Conservation (phyloP, 192 early-diverging fungal species). For the Coemansia sp. region DNA sequence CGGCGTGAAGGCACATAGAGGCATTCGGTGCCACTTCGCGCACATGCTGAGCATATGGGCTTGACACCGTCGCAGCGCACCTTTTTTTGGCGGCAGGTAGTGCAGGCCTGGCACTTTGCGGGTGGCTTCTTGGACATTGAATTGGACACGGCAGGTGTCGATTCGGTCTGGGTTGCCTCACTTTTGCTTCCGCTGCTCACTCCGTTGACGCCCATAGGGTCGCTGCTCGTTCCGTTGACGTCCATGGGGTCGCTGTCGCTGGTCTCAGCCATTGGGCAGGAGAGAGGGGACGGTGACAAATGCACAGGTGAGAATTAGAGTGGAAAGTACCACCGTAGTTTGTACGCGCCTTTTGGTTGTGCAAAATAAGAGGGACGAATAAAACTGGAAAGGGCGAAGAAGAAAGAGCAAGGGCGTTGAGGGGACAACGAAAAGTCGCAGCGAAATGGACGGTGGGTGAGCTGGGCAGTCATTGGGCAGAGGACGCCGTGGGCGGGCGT, state of each 20-base stretch:
- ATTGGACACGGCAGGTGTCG: conserved; percentile 7
- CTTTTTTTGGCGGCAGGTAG: conserved; percentile 55
- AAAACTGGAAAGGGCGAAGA: not conserved
- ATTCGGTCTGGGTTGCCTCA: conserved; percentile 11
- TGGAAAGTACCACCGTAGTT: conserved; percentile 1
- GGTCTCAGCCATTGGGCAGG: conserved; percentile 29
- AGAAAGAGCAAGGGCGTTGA: not conserved
- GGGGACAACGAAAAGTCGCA: not conserved
- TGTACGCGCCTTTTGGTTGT: not conserved
- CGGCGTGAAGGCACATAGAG: conserved; percentile 53
- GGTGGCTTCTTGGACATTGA: conserved; percentile 28
- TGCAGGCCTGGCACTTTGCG: conserved; percentile 55
- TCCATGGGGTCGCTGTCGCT: conserved; percentile 50
- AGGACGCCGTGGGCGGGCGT: not conserved
- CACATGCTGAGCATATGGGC: conserved; percentile 52
- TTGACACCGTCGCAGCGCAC: conserved; percentile 54
- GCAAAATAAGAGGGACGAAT: not conserved
- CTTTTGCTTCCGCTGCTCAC: conserved; percentile 19
- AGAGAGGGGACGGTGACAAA: not conserved
- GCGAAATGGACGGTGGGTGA: not conserved
- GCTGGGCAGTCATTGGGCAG: conserved; percentile 2
- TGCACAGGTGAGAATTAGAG: not conserved
- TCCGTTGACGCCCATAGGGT: conserved; percentile 14
- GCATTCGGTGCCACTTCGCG: conserved; percentile 40
- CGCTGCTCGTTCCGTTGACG: conserved; percentile 3